A percentile compares a stretch with the other conserved stretches of the same genome.
These are phyloP conservation scores for Trichoderma erinaceum DNA, from an alignment of 495 filamentous ascomycete genomes.

Conservation along the genomic window DNA sequence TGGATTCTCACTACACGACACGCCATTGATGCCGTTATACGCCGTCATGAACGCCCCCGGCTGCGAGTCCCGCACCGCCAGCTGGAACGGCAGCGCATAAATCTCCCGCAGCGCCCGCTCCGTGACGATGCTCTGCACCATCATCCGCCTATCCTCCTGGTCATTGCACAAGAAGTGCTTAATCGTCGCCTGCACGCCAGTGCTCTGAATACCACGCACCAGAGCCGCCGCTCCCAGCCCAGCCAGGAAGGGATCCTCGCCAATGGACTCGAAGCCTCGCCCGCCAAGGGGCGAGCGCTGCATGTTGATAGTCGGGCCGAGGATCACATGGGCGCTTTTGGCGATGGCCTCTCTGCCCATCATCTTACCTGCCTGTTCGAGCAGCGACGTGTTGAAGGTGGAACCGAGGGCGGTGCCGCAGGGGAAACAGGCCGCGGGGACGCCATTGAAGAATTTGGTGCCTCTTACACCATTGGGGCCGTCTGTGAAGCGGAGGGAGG, in stretches of 20 bases:
- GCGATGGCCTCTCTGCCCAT: conserved; percentile 65
- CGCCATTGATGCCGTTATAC: conserved; percentile 71
- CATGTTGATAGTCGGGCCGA: conserved; percentile 73
- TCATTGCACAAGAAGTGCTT: conserved; percentile 86
- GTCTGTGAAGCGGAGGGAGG: conserved; percentile 60
- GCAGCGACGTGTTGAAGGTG: conserved; percentile 61
- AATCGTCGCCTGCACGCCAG: conserved; percentile 62
- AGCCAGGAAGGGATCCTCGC: conserved; percentile 67
- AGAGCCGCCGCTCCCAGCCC: conserved; percentile 61
- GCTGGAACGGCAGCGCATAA: conserved; percentile 67
- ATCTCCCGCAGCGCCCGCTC: conserved; percentile 70
- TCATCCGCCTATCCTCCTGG: conserved; percentile 66
- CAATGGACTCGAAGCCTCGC: conserved; percentile 70
- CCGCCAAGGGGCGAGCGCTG: conserved; percentile 72
- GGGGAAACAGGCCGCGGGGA: conserved; percentile 61
- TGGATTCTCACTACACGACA: conserved; percentile 61
- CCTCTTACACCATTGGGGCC: conserved; percentile 73
- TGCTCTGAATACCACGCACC: conserved; percentile 63
- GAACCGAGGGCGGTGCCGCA: conserved; percentile 64
- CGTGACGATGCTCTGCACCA: conserved; percentile 59
- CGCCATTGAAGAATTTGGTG: conserved; percentile 66
- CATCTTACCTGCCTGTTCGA: conserved; percentile 51
- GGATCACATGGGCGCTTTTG: conserved; percentile 63
- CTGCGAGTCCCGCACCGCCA: conserved; percentile 58
- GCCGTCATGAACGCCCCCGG: conserved; percentile 68